These are phyloP conservation scores for Geum urbanum DNA, from an alignment of 306 rosid species.

Conservation along the genomic window DNA sequence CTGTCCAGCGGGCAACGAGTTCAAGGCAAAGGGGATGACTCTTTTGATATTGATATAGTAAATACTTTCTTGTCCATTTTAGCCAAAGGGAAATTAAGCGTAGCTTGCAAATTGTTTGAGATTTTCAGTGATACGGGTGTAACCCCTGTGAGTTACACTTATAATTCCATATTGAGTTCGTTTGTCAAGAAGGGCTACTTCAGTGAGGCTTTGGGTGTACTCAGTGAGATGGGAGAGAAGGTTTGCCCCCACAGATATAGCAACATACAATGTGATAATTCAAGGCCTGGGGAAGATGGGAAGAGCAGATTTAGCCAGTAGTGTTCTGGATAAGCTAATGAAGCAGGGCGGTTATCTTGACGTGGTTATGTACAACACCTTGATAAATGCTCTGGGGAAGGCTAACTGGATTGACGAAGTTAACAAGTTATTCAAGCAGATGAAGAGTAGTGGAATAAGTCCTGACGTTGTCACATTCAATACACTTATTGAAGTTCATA, in stretches of 20 bases:
- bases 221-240: conserved; percentile 69
- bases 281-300: conserved; percentile 96
- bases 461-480: conserved; percentile 86
- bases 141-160: conserved; percentile 66
- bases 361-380: conserved; percentile 85
- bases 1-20: conserved; percentile 56
- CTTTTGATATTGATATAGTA: conserved; percentile 79
- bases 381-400: conserved; percentile 82
- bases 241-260: conserved; percentile 75
- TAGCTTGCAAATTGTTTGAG: conserved; percentile 90
- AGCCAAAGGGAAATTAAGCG: conserved; percentile 78
- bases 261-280: conserved; percentile 81
- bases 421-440: conserved; percentile 71
- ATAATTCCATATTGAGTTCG: conserved; percentile 83
- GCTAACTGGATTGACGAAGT: conserved; percentile 72
- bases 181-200: conserved; percentile 90
- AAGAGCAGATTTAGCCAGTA: conserved; percentile 85
- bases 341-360: conserved; percentile 91
- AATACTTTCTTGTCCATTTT: conserved; percentile 79
- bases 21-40: conserved; percentile 43
- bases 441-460: conserved; percentile 68
- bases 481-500: conserved; percentile 85
- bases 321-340: conserved; percentile 71
- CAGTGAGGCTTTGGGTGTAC: conserved; percentile 68
- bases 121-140: conserved; percentile 69